These are phyloP conservation scores for Cryptosporidium sp. DNA, from an alignment of 169 alveolate species.

Conservation along the genomic window DNA sequence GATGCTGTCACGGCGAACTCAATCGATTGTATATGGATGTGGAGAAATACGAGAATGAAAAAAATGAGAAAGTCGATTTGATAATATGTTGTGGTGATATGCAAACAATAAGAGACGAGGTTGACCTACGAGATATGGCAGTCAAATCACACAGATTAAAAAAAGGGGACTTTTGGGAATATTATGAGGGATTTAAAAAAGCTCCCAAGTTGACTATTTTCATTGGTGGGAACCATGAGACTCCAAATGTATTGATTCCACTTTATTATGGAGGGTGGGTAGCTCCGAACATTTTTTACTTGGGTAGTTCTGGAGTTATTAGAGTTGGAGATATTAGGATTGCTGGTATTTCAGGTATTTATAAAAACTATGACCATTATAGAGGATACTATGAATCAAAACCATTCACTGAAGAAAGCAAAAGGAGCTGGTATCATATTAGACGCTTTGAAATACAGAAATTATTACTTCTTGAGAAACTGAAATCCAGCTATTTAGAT, in stretches of 20 bases:
- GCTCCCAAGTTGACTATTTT: slow-evolving; percentile 95
- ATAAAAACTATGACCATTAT: slow-evolving; percentile 85
- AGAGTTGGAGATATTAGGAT: slow-evolving; percentile 89
- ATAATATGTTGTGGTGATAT: slow-evolving; percentile 97
- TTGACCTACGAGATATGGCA: slow-evolving; percentile 89
- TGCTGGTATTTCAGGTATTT: slow-evolving; percentile 96
- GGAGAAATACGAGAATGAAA: slow-evolving; percentile 82
- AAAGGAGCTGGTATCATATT: slow-evolving; percentile 89
- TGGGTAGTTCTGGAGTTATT: slow-evolving; percentile 95
- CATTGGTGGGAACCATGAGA: slow-evolving; percentile 99
- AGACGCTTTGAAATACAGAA: slow-evolving; percentile 92
- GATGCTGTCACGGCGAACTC: slow-evolving; percentile 97
- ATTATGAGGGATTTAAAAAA: slow-evolving; percentile 86
- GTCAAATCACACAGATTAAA: slow-evolving; percentile 90
- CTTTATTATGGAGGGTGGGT: slow-evolving; percentile 98
- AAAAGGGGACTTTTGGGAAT: slow-evolving; percentile 91
- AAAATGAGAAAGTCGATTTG: slow-evolving; percentile 89
- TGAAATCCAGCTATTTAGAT: slow-evolving; percentile 72
- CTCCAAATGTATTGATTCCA: slow-evolving; percentile 92
- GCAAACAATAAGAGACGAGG: slow-evolving; percentile 90
- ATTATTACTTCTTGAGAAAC: slow-evolving; percentile 78
- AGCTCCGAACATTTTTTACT: slow-evolving; percentile 95
- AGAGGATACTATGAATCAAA: slow-evolving; percentile 90
- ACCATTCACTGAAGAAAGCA: slow-evolving; percentile 88
- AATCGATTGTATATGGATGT: slow-evolving; percentile 86